phyloP scores from a whole-genome alignment of 148 eudicot genomes.

The Fagopyrum homotropicum region DNA sequence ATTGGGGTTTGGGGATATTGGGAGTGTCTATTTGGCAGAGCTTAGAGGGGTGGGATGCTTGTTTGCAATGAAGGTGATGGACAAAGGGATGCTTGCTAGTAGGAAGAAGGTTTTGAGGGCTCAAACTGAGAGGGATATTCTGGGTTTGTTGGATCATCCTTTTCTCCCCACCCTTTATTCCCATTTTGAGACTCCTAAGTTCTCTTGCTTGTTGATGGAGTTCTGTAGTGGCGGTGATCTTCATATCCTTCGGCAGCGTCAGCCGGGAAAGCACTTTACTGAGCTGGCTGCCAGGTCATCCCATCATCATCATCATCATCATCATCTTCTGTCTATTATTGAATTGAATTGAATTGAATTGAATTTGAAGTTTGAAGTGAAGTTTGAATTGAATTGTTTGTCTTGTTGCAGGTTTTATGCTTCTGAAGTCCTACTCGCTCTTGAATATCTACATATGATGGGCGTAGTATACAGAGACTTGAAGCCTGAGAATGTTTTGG shows the following conservation, averaged over 20 bases:
- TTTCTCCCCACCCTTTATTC: slow-evolving; percentile 77
- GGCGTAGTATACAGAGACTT: slow-evolving; percentile 80
- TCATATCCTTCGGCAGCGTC: slow-evolving; percentile 72
- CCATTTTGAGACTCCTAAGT: slow-evolving; percentile 71
- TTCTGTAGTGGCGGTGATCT: slow-evolving; percentile 86
- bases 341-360: no score
- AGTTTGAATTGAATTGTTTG: slow-evolving; percentile 8
- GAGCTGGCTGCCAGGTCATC: slow-evolving; percentile 66
- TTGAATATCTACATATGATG: slow-evolving; percentile 87
- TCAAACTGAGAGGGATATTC: slow-evolving; percentile 73
- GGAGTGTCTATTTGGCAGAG: slow-evolving; percentile 87
- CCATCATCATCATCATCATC: no score
- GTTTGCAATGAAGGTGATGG: slow-evolving; percentile 90
- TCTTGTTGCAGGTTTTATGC: slow-evolving; percentile 63
- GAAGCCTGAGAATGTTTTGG: slow-evolving; percentile 80
- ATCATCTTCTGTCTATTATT: not conserved
- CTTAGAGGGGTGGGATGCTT: slow-evolving; percentile 53
- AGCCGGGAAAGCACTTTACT: slow-evolving; percentile 58
- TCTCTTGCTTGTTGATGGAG: slow-evolving; percentile 83
- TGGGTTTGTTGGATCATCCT: slow-evolving; percentile 76
- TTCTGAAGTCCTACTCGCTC: slow-evolving; percentile 74
- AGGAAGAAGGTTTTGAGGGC: slow-evolving; percentile 74
- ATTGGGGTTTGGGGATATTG: slow-evolving; percentile 87
- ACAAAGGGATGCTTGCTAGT: slow-evolving; percentile 65
- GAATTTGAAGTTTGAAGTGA: not conserved